Evolutionary conservation across 352 stramenopile genomes (phyloP), one percentile per base, ranked within the genome.

Genomic region (Phytophthora hibernalis): DNA sequence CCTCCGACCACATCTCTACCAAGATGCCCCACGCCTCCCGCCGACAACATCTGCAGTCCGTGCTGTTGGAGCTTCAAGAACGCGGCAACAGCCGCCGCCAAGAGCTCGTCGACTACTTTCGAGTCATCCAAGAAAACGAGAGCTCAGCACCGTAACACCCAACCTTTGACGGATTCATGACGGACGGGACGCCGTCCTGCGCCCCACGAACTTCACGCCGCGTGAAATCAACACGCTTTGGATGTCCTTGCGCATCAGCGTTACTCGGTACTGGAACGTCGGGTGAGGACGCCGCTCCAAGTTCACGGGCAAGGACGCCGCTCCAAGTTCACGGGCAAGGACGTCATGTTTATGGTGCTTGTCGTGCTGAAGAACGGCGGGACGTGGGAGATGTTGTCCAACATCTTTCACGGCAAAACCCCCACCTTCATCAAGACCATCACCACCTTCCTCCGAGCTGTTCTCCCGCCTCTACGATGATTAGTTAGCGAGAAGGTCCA

Each of bases 391-490:
- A n/a, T n/a, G n/a, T n/a, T n/a, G n/a, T n/a, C n/a, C n/a, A n/a
- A n/a, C n/a, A n/a, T n/a, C n/a, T n/a, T n/a, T n/a, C n/a, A 37
- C 30, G 30, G 6, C 30, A 37, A 37, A 37, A 37, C 30, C 6
- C 30, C 30, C 11, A 37, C 30, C 30, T 37, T 40, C 22, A 58
- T 49, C 6, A 50, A 58, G 51, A 40, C 51, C 7, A 49, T 49
- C 15, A 50, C 51, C 10, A 8, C 2, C 8, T 58, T 58, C 21
- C 8, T 50, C 12, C 51, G 30, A 11, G 30, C 30, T 37, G 30
- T 37, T 37, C 30, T 11, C 30, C 30, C 30, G 30, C 30, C 30
- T 37, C 6, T 37, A 37, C 30, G 30, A 37, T 11, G 30, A 37
- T 11, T 37, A 11, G 30, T 37, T 11, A 37, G 30, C 30, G 30